Conservation (phyloP, 345 rosid genomes). For the Brassica carinata region DNA sequence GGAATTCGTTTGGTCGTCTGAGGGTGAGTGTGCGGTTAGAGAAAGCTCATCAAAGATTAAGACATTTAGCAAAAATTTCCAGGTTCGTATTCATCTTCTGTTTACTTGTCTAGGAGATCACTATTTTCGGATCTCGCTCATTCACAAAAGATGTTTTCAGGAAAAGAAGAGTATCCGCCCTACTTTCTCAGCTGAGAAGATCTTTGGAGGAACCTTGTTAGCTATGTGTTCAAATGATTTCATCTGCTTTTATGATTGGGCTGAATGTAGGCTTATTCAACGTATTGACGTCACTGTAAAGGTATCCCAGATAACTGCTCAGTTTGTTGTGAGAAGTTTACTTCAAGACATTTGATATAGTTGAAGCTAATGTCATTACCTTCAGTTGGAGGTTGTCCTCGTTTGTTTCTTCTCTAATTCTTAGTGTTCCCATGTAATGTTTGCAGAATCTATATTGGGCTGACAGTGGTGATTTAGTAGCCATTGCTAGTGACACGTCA, state of each 20-base stretch:
- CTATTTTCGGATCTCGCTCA: slow-evolving; percentile 12
- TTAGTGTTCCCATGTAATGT: slow-evolving; percentile 22
- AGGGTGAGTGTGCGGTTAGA: slow-evolving; percentile 97
- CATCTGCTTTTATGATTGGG: slow-evolving; percentile 99
- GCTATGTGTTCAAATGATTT: slow-evolving; percentile 98
- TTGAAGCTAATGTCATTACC: slow-evolving; percentile 12
- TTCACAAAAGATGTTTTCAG: slow-evolving; percentile 52
- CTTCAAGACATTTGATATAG: slow-evolving; percentile 5
- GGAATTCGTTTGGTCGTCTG: slow-evolving; percentile 97
- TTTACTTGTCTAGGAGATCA: slow-evolving; percentile 4
- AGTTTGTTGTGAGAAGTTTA: slow-evolving; percentile 20
- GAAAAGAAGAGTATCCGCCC: slow-evolving; percentile 91
- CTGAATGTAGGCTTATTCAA: slow-evolving; percentile 95
- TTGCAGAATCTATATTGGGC: slow-evolving; percentile 98
- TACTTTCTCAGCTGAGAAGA: slow-evolving; percentile 90
- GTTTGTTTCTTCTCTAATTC: slow-evolving; percentile 23
- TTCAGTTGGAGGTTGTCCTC: slow-evolving; percentile 12
- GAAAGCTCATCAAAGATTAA: slow-evolving; percentile 96
- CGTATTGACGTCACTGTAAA: slow-evolving; percentile 97
- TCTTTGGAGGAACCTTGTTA: slow-evolving; percentile 87
- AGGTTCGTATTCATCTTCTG: slow-evolving; percentile 52
- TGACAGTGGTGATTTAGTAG: slow-evolving; percentile 97
- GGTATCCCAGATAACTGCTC: slow-evolving; percentile 46
- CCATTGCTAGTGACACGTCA: slow-evolving; percentile 35
- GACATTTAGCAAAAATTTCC: slow-evolving; percentile 89